These are phyloP conservation scores for Pestalotiopsis sp. DNA, from an alignment of 2,329 filamentous ascomycete species.

Conservation along the genomic window DNA sequence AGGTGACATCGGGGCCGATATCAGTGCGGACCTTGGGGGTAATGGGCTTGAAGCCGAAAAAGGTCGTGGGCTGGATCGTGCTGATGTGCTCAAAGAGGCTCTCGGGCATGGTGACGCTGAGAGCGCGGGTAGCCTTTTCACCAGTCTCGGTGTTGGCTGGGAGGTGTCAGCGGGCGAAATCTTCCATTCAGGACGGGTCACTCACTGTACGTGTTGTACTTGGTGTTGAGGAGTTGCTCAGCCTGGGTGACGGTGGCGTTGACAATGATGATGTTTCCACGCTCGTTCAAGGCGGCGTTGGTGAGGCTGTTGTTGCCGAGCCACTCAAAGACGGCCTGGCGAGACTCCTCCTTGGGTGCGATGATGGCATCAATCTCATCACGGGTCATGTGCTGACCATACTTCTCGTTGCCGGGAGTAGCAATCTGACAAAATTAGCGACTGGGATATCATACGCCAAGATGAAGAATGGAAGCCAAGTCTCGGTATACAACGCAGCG, in stretches of 20 bases:
- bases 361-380: constrained; percentile 14
- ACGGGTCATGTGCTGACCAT: constrained; percentile 13
- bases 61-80: constrained; percentile 12
- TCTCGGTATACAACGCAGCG: not conserved
- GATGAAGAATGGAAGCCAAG: not conserved
- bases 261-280: constrained; percentile 8
- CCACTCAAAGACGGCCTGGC: constrained; percentile 9
- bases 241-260: constrained; percentile 9
- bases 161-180: not conserved
- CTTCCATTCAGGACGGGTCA: not conserved
- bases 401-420: constrained; percentile 10
- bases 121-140: not conserved
- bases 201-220: constrained; percentile 14
- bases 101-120: constrained; percentile 6
- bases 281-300: constrained; percentile 1
- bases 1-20: not conserved
- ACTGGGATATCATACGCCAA: not conserved
- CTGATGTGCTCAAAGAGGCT: constrained; percentile 4
- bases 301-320: constrained; percentile 12
- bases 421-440: constrained; percentile 6
- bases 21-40: not conserved
- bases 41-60: constrained; percentile 6
- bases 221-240: constrained; percentile 13
- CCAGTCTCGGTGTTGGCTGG: constrained; percentile 10
- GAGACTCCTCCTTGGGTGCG: constrained; percentile 12